A percentile compares a stretch with the other conserved stretches of the same genome.
These are phyloP conservation scores for Trichoderma sp. DNA, from an alignment of 2,329 filamentous ascomycete species.

Conservation along the genomic window DNA sequence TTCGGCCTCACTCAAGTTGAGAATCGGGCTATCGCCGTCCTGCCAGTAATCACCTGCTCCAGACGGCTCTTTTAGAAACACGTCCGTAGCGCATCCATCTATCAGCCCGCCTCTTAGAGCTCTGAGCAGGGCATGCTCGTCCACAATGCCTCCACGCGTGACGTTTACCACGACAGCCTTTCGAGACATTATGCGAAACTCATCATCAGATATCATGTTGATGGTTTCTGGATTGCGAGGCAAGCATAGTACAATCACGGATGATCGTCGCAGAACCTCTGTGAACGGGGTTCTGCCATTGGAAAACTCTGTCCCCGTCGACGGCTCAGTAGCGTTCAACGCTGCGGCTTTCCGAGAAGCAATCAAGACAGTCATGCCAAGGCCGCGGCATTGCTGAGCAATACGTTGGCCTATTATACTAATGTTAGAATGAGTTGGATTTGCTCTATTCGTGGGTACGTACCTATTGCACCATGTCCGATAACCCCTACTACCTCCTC, in stretches of 20 bases:
- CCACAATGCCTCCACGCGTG: not conserved
- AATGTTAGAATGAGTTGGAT: not conserved
- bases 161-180: not conserved
- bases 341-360: not conserved
- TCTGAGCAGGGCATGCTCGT: not conserved
- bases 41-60: not conserved
- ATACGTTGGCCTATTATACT: not conserved
- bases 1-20: not conserved
- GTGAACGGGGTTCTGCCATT: not conserved
- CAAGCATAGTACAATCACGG: not conserved
- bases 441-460: not conserved
- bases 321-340: not conserved
- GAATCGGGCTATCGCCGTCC: constrained; percentile 5
- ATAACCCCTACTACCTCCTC: not conserved
- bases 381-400: constrained; percentile 4
- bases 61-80: not conserved
- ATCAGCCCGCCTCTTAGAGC: not conserved
- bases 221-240: not conserved
- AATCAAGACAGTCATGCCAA: constrained; percentile 4
- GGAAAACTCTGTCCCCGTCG: not conserved
- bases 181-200: constrained; percentile 3
- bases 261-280: constrained; percentile 2
- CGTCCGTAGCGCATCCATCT: not conserved
- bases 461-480: constrained; percentile 3
- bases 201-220: not conserved